Percentiles rank a stretch among this genome's conserved stretches.
Evolutionary conservation across 345 rosid genomes (phyloP).

Genomic region (Eucalyptus leucophloia): DNA sequence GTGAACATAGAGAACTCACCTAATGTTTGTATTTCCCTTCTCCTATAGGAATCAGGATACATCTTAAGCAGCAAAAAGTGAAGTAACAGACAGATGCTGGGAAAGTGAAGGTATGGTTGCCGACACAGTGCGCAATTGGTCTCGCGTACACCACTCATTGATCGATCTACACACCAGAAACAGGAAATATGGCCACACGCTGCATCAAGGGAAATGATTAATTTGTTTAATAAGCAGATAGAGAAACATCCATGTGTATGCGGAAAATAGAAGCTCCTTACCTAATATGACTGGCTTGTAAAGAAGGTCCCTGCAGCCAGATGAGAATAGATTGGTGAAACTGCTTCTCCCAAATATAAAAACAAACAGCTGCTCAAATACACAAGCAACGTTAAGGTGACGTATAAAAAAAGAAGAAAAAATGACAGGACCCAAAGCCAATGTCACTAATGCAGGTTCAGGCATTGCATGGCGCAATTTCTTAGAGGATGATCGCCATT

Average conservation of each 20-base stretch:
- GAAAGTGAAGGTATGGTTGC: conserved; percentile 50
- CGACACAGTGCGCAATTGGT: conserved; percentile 73
- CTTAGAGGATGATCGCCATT: not conserved
- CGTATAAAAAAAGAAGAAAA: not conserved
- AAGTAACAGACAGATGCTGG: conserved; percentile 46
- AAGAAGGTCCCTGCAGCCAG: conserved; percentile 66
- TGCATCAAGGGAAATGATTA: conserved; percentile 5
- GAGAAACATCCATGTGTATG: not conserved
- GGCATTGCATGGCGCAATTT: not conserved
- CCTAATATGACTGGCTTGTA: conserved; percentile 75
- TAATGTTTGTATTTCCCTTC: conserved; percentile 32
- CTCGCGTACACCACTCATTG: conserved; percentile 23
- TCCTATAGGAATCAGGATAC: conserved; percentile 45
- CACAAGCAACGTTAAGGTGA: not conserved
- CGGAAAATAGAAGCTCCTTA: conserved; percentile 17
- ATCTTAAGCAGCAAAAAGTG: conserved; percentile 56
- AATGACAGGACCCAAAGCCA: not conserved
- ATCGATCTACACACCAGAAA: conserved; percentile 76
- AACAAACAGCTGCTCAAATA: not conserved
- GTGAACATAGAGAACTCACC: conserved; percentile 16
- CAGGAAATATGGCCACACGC: conserved; percentile 89
- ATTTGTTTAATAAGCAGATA: not conserved
- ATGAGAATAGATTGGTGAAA: not conserved
- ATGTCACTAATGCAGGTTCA: not conserved
- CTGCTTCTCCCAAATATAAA: not conserved